Evolutionary conservation across 495 filamentous ascomycete genomes (phyloP).

Genomic region (Lasiosphaeriaceae sp.): DNA sequence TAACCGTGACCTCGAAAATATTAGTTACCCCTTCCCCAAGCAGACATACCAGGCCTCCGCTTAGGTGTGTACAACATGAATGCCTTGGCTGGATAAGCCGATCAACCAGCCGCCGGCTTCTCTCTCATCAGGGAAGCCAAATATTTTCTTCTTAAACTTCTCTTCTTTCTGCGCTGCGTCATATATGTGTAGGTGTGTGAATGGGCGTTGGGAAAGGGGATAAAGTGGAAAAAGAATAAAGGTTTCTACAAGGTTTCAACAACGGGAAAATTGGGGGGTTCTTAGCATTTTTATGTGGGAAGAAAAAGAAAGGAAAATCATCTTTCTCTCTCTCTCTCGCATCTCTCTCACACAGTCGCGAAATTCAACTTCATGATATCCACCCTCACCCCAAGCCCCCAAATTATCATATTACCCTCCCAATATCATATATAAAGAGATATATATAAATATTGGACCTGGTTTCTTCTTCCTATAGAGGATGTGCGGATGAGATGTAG

Average conservation of each 20-base stretch:
- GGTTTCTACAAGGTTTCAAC: background rate
- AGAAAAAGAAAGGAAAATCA: no score
- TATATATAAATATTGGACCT: no score
- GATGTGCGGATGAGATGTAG: no score
- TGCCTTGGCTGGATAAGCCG: no score
- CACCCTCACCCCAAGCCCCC: background rate
- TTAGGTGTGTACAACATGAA: no score
- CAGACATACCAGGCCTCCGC: background rate
- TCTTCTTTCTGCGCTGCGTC: no score
- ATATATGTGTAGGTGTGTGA: background rate
- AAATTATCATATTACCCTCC: background rate
- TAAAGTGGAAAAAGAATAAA: background rate
- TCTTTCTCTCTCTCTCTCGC: slow-evolving; percentile 1
- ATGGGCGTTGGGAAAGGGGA: background rate
- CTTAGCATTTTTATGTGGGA: background rate
- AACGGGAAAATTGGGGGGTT: slow-evolving; percentile 1
- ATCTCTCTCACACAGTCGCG: slow-evolving; percentile 8
- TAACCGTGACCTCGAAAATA: background rate
- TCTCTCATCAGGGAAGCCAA: no score
- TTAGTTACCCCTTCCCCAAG: slow-evolving; percentile 54
- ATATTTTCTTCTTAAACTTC: no score
- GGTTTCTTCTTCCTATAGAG: no score
- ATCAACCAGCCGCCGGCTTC: no score
- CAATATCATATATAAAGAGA: no score
- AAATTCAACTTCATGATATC: slow-evolving; percentile 25